Conservation (phyloP, 768 basidiomycete genomes). For the Leucocoprinus birnbaumii region DNA sequence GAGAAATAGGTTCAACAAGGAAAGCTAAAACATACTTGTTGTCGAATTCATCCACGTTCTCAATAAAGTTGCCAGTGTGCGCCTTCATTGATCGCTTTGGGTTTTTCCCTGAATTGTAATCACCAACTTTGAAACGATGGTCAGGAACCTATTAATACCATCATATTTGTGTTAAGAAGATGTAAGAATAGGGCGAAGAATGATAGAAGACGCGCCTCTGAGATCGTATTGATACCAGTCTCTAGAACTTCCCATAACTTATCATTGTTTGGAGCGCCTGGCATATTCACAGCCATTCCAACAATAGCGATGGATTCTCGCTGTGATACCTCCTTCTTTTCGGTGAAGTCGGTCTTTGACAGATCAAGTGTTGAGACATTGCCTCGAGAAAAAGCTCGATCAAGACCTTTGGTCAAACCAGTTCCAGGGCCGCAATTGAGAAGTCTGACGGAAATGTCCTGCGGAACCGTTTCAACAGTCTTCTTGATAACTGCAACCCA, state of each 20-base stretch:
- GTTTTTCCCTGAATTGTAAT: slow-evolving; percentile 29
- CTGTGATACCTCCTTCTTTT: slow-evolving; percentile 4
- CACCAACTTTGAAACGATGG: slow-evolving; percentile 48
- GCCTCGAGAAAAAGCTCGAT: slow-evolving; percentile 27
- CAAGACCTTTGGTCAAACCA: slow-evolving; percentile 34
- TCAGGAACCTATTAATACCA: slow-evolving; percentile 49
- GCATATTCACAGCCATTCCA: slow-evolving; percentile 65
- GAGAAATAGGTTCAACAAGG: background rate
- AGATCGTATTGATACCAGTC: slow-evolving; percentile 51
- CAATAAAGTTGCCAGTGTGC: slow-evolving; percentile 62
- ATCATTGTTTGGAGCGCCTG: slow-evolving; percentile 45
- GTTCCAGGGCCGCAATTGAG: slow-evolving; percentile 50
- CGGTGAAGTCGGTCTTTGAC: slow-evolving; percentile 18
- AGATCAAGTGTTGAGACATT: slow-evolving; percentile 18
- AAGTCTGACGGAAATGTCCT: slow-evolving; percentile 26
- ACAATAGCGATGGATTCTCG: slow-evolving; percentile 60
- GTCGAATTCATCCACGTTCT: slow-evolving; percentile 58
- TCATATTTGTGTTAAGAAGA: slow-evolving; percentile 3
- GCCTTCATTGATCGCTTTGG: slow-evolving; percentile 45
- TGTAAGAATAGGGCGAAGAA: background rate
- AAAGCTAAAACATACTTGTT: slow-evolving; percentile 31
- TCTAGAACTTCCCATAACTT: slow-evolving; percentile 61
- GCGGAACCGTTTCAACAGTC: slow-evolving; percentile 21
- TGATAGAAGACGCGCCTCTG: slow-evolving; percentile 39
- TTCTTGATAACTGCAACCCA: slow-evolving; percentile 44